Conservation (phyloP, 108 stramenopile genomes). For the Skeletonema menzelii region DNA sequence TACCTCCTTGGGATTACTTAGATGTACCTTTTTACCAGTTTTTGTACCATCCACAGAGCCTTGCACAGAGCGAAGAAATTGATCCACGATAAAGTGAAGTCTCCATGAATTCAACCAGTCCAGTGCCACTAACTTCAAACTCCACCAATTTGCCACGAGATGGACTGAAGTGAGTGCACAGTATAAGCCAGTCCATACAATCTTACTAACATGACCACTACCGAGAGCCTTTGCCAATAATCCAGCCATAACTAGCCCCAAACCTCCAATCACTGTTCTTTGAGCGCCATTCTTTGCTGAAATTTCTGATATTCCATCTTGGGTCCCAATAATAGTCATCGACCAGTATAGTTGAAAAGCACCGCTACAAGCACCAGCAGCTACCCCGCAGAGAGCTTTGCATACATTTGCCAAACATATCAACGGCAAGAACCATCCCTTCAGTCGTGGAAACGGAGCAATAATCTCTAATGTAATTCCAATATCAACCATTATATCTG, state of each 20-base stretch:
- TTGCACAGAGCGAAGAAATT: slow-evolving; percentile 33
- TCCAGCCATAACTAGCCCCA: slow-evolving; percentile 74
- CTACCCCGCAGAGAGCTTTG: slow-evolving; percentile 86
- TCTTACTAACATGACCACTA: slow-evolving; percentile 38
- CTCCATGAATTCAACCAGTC: slow-evolving; percentile 69
- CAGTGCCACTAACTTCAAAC: slow-evolving; percentile 77
- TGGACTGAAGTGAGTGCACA: slow-evolving; percentile 60
- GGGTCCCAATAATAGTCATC: slow-evolving; percentile 51
- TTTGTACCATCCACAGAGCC: background rate
- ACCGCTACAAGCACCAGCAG: slow-evolving; percentile 80
- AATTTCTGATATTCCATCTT: slow-evolving; percentile 45
- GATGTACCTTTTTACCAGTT: background rate
- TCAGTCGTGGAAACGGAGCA: slow-evolving; percentile 50
- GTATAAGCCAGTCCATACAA: slow-evolving; percentile 53
- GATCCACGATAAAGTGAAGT: slow-evolving; percentile 52
- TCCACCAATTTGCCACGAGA: slow-evolving; percentile 61
- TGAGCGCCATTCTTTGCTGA: slow-evolving; percentile 85
- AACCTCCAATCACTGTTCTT: slow-evolving; percentile 73
- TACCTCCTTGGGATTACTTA: slow-evolving; percentile 60
- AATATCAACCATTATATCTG: slow-evolving; percentile 78
- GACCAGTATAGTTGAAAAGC: slow-evolving; percentile 84
- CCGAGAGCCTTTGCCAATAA: slow-evolving; percentile 54
- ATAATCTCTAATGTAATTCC: slow-evolving; percentile 81
- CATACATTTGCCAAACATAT: slow-evolving; percentile 74
- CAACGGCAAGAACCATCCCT: slow-evolving; percentile 66